phyloP scores from a whole-genome alignment of 2,329 filamentous ascomycete species.

The Penicillium sp. region DNA sequence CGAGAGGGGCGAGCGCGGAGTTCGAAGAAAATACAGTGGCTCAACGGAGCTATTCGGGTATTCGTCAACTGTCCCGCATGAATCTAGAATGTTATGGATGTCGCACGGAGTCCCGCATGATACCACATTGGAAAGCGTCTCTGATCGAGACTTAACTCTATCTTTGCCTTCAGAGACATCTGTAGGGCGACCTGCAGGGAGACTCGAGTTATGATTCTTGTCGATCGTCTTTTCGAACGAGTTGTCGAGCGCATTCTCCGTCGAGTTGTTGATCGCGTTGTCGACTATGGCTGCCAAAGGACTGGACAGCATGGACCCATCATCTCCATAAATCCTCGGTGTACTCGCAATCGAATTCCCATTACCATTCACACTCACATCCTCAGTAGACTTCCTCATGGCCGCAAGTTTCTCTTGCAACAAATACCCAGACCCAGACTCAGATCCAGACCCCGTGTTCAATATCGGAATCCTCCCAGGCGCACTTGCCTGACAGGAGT shows the following conservation, averaged over 20 bases:
- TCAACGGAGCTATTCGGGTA: not conserved
- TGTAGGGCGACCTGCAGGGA: not conserved
- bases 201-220: too few relatives aligned
- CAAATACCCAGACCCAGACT: not conserved
- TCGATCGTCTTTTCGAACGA: too few relatives aligned
- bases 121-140: constrained; percentile 14
- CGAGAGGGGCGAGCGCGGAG: not conserved
- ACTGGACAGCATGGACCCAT: not conserved
- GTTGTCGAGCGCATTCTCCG: too few relatives aligned
- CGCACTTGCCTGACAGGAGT: not conserved
- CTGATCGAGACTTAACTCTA: not conserved
- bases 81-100: not conserved
- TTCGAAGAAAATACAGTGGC: not conserved
- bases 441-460: not conserved
- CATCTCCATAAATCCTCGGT: not conserved
- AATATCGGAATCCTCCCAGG: not conserved
- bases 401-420: not conserved
- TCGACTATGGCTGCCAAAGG: not conserved
- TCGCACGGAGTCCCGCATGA: constrained; percentile 13
- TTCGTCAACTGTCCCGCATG: not conserved
- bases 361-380: not conserved
- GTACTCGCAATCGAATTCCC: not conserved
- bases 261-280: not conserved
- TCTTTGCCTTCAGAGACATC: not conserved
- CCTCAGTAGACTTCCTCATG: not conserved